Evolutionary conservation across 2,329 filamentous ascomycete genomes (phyloP), one percentile per base, ranked within the genome.

Genomic region (Xylariales sp.): DNA sequence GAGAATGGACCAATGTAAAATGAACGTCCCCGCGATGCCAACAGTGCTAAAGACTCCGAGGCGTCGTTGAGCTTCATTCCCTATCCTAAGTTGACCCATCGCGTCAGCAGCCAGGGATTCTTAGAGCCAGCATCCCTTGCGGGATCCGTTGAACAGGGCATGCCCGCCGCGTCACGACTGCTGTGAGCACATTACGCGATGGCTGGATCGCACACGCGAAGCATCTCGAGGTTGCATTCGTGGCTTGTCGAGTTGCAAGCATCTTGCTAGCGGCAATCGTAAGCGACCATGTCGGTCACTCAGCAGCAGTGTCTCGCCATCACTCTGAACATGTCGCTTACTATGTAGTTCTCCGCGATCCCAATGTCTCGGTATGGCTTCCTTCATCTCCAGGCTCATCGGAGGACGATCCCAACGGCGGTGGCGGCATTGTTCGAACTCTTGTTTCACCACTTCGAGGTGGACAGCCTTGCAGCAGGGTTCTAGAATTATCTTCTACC

Each of bases 181-280:
- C n/a, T n/a, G n/a, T n/a, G n/a, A n/a, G n/a, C n/a, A n/a, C n/a
- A n/a, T n/a, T n/a, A n/a, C 24, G 7, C 8, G 24, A 19, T 18
- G 24, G 36, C 36, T 39, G 18, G 25, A 9, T 29, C 27, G n/a
- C 12, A 12, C 36, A 39, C 36, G 25, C 36, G 36, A 39, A 39
- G 36, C 25, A 19, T 6, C 29, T 28, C 38, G 29, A 40, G 8
- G 31, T 40, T 40, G 38, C 38, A 40, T 40, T 40, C 15, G 38
- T 40, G 29, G 18, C 38, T 40, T 20, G n/a, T 33, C 28, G 14
- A 11, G 20, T 16, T 33, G 28, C 38, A 33, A 29, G 8, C 7
- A 18, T n/a, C 7, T 27, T 16, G n/a, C 16, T 33, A 40, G 9
- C 29, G 38, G 31, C 38, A 40, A 34, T 20, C 15, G 14, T 18